phyloP scores from a whole-genome alignment of 2,329 filamentous ascomycete species.

The Microdochium bolleyi region DNA sequence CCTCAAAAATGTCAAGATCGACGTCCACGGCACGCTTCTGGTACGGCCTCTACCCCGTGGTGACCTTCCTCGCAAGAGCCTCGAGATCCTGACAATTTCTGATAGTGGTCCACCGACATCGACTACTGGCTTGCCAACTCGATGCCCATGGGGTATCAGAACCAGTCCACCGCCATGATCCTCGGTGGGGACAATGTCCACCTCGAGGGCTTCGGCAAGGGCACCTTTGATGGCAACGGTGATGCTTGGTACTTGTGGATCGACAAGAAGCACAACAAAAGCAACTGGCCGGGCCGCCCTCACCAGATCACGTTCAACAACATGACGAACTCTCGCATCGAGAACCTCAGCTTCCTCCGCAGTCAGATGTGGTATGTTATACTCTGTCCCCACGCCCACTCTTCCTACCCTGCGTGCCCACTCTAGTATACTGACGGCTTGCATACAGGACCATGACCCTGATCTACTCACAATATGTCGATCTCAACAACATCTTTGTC shows the following conservation, averaged over 20 bases:
- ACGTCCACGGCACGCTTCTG: constrained; percentile 29
- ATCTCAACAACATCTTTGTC: constrained; percentile 35
- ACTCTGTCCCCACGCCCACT: neutral
- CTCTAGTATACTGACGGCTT: constrained; percentile 1
- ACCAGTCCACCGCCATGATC: constrained; percentile 37
- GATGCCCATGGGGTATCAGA: constrained; percentile 34
- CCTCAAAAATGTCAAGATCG: constrained; percentile 31
- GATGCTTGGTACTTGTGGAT: constrained; percentile 42
- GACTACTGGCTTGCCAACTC: constrained; percentile 36
- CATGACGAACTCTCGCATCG: constrained; percentile 33
- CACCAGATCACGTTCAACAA: constrained; percentile 38
- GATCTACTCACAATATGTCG: constrained; percentile 30
- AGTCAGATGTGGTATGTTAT: constrained; percentile 41
- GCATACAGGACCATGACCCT: constrained; percentile 29
- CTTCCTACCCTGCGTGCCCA: neutral
- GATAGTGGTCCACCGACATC: constrained; percentile 27
- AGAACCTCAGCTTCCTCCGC: constrained; percentile 34
- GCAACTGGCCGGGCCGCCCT: constrained; percentile 37
- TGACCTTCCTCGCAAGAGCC: neutral
- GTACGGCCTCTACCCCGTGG: constrained; percentile 7
- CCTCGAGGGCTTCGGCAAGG: constrained; percentile 33
- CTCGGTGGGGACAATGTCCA: constrained; percentile 37
- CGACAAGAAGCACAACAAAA: constrained; percentile 15
- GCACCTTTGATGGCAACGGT: constrained; percentile 42
- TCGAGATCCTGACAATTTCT: neutral